Evolutionary conservation across 805 yeast species (phyloP).

Genomic region (Wickerhamomyces mucosus): DNA sequence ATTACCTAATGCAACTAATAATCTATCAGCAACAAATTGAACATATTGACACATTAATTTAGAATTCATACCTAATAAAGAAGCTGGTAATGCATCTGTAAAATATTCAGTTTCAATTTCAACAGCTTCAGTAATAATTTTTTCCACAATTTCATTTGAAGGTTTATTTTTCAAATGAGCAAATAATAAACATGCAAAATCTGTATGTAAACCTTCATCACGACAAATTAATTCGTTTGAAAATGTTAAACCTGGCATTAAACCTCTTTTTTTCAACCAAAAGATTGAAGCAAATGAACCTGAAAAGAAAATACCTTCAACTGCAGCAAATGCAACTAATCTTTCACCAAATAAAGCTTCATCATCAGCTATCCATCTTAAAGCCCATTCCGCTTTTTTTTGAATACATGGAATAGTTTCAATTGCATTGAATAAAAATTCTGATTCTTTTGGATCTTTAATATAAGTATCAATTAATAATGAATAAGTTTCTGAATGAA

Average conservation of each 20-base stretch:
- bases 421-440: conserved; percentile 87
- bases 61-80: conserved; percentile 90
- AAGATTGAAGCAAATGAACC: conserved; percentile 98
- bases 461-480: conserved; percentile 89
- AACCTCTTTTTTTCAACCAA: conserved; percentile 98
- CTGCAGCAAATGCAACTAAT: conserved; percentile 96
- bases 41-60: conserved; percentile 95
- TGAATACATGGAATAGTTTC: conserved; percentile 94
- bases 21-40: conserved; percentile 95
- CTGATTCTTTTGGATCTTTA: conserved; percentile 91
- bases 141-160: conserved; percentile 63
- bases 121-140: conserved; percentile 91
- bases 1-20: conserved; percentile 85
- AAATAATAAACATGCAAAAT: conserved; percentile 92
- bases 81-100: conserved; percentile 90
- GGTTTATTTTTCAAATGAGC: conserved; percentile 92
- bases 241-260: conserved; percentile 98
- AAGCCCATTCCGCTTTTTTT: conserved; percentile 98
- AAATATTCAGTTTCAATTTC: conserved; percentile 88
- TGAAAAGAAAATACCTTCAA: conserved; percentile 96
- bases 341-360: conserved; percentile 91
- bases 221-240: conserved; percentile 96
- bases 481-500: conserved; percentile 96
- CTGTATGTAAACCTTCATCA: conserved; percentile 98
- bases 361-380: conserved; percentile 89